Percentiles rank a stretch among this genome's conserved stretches.
Evolutionary conservation across 1,139 yeast species (phyloP).

Genomic region (Schwanniomyces etchellsii): DNA sequence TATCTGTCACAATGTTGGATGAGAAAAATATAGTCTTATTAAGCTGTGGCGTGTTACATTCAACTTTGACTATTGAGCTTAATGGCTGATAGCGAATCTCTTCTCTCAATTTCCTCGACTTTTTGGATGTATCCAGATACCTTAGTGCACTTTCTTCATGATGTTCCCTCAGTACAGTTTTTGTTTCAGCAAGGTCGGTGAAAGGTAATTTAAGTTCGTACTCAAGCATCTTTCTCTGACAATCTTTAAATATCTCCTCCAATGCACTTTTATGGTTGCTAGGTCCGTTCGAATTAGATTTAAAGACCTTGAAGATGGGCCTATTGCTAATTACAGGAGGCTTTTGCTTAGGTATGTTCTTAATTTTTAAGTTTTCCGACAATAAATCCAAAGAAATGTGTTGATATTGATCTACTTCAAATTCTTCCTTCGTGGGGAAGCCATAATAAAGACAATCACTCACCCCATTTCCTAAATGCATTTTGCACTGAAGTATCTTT

Average conservation of each 20-base stretch:
- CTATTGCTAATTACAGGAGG: slow-evolving; percentile 7
- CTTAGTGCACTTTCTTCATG: background rate
- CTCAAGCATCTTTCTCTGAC: slow-evolving; percentile 12
- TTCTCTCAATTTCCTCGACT: background rate
- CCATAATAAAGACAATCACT: no score
- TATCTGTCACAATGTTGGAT: no score
- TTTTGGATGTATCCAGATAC: no score
- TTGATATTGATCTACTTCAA: no score
- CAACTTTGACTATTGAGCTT: background rate
- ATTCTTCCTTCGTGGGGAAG: no score
- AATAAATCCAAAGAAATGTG: no score
- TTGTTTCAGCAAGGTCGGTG: background rate
- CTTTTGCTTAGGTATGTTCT: slow-evolving; percentile 10
- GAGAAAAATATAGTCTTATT: slow-evolving; percentile 26
- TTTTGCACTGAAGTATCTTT: no score
- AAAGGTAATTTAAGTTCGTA: slow-evolving; percentile 17
- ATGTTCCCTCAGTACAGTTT: background rate
- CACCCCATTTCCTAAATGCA: no score
- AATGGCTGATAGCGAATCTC: no score
- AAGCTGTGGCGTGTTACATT: slow-evolving; percentile 23
- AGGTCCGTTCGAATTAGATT: background rate
- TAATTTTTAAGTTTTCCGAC: slow-evolving; percentile 19
- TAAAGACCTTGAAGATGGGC: slow-evolving; percentile 10
- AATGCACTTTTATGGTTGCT: slow-evolving; percentile 21
- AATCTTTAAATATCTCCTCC: slow-evolving; percentile 19